Conservation (phyloP, 208 protist genomes). For the Trypanosomatidae sp. region DNA sequence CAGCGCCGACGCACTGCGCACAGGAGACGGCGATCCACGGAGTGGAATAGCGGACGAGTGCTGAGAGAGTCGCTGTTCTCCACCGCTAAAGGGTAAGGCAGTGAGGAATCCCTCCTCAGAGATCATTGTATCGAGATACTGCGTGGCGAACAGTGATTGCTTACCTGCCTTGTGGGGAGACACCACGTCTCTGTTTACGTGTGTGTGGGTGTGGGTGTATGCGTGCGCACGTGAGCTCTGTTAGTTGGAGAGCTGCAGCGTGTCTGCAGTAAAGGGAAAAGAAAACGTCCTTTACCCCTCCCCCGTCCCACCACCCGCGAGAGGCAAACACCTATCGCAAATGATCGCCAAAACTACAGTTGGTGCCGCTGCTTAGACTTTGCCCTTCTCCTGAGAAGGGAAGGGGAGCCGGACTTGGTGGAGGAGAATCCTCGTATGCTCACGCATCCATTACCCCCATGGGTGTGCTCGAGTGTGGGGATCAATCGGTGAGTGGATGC, state of each 20-base stretch:
- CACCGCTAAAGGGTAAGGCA: constrained; percentile 12
- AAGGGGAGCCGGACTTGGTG: neutral
- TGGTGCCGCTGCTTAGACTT: neutral
- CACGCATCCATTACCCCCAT: neutral
- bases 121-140: neutral
- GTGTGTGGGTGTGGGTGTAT: neutral
- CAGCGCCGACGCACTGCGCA: neutral
- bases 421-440: neutral
- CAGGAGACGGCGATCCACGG: constrained; percentile 6
- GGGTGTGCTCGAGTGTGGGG: neutral
- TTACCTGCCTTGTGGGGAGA: neutral
- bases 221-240: neutral
- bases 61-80: neutral
- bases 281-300: neutral
- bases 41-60: constrained; percentile 1
- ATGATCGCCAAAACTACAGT: neutral
- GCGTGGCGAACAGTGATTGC: neutral
- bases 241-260: neutral
- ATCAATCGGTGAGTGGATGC: neutral
- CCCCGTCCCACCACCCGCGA: neutral
- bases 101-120: constrained; percentile 22
- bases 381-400: neutral
- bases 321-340: neutral
- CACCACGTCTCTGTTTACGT: neutral
- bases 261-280: neutral